These are phyloP conservation scores for Nemania diffusa DNA, from an alignment of 2,329 filamentous ascomycete genomes.

Conservation along the genomic window DNA sequence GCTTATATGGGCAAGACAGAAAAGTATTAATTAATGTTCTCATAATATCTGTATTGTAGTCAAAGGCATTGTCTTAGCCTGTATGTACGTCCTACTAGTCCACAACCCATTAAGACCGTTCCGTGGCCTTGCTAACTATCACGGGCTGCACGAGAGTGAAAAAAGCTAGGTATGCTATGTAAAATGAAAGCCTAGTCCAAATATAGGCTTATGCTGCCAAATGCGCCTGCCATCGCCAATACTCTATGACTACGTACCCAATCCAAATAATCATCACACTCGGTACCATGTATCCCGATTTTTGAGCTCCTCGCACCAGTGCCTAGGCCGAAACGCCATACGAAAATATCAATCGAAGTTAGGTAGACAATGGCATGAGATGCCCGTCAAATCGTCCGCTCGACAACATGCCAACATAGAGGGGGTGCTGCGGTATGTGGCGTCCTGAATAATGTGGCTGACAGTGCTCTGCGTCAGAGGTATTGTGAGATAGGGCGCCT, in stretches of 20 bases:
- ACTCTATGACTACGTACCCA: conserved; percentile 27
- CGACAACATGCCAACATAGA: conserved; percentile 1
- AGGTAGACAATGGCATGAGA: conserved; percentile 4
- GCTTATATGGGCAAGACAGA: background rate
- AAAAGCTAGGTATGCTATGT: conserved; percentile 26
- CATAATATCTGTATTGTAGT: conserved; percentile 16
- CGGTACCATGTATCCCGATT: conserved; percentile 29
- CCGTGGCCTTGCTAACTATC: conserved; percentile 4
- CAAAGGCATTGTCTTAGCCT: conserved; percentile 14
- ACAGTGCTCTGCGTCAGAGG: background rate
- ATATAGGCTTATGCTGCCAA: conserved; percentile 30
- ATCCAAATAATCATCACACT: conserved; percentile 21
- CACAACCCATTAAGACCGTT: conserved; percentile 10
- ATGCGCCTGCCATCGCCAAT: conserved; percentile 24
- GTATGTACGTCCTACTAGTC: conserved; percentile 19
- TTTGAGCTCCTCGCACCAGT: conserved; percentile 29
- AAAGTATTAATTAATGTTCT: background rate
- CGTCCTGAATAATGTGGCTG: conserved; percentile 1
- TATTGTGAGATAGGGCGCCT: background rate
- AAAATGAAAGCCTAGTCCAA: conserved; percentile 25
- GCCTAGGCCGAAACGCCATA: conserved; percentile 24
- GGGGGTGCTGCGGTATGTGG: background rate
- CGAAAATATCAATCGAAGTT: conserved; percentile 13
- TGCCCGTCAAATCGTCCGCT: conserved; percentile 13
- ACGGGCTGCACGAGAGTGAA: background rate